These are phyloP conservation scores for Plenodomus tracheiphilus DNA, from an alignment of 2,329 filamentous ascomycete species.

Conservation along the genomic window DNA sequence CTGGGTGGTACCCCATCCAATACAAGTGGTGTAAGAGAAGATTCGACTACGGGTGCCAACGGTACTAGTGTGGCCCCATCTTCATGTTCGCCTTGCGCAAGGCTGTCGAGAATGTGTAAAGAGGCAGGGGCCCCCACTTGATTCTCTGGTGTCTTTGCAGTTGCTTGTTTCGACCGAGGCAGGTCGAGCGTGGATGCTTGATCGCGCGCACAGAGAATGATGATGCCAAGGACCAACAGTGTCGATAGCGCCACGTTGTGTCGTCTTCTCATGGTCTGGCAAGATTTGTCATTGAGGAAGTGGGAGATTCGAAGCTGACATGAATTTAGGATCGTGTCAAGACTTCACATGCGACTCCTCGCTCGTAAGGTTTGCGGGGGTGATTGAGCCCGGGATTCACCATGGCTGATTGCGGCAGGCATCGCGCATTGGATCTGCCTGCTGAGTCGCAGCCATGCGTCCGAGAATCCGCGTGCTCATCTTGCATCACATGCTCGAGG, in stretches of 20 bases:
- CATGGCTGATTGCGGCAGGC: too few relatives aligned
- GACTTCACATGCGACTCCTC: background rate
- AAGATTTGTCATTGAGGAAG: background rate
- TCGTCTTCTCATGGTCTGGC: slow-evolving; percentile 8
- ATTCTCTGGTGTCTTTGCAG: background rate
- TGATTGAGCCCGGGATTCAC: too few relatives aligned
- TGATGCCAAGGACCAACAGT: slow-evolving; percentile 7
- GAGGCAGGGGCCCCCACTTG: background rate
- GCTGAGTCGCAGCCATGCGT: too few relatives aligned
- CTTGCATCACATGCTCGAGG: background rate
- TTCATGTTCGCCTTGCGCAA: background rate
- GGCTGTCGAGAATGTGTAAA: background rate
- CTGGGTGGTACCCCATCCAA: too few relatives aligned
- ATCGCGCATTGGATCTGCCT: too few relatives aligned
- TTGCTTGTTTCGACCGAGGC: background rate
- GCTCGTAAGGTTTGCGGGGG: too few relatives aligned
- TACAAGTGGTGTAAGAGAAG: background rate
- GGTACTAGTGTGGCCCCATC: background rate
- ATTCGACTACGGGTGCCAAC: background rate
- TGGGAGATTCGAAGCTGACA: background rate
- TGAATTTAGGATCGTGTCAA: background rate
- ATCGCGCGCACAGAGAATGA: slow-evolving; percentile 4
- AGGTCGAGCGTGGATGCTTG: background rate
- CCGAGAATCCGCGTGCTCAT: too few relatives aligned
- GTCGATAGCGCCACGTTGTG: slow-evolving; percentile 11